Base-by-base conservation (phyloP, 2,329 filamentous ascomycete genomes). In the Cadophora gregata region DNA sequence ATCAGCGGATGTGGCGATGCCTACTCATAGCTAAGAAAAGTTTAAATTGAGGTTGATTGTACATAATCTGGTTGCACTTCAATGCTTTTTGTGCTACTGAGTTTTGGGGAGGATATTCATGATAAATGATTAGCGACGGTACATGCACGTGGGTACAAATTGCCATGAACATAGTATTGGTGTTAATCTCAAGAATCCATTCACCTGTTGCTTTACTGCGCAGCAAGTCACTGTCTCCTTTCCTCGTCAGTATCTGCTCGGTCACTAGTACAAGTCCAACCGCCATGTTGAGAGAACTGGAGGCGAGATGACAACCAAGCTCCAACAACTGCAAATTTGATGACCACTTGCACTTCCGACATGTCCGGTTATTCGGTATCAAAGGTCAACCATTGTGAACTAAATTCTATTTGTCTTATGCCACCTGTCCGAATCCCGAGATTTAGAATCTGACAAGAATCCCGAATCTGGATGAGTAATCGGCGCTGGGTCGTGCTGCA, bases 1-100 rank as follows among this genome's bases (percentile, higher is more conserved):
- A 72, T 95, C 94, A 86, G 94, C 94, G 19, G 88, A 90, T 75
- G 93, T 96, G 12, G 86, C 92, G 69, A 98, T 98, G 95, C 95
- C 95, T 24, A 90, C 87, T 38, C 87, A 90, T 3, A 64, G 62
- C 27, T 67, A 66, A 24, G 24, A n/a, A 16, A 42, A 29, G 25
- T n/a, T 29, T 25, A 21, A 19, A 27, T 42, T 27, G 16, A 16
- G 33, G 45, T 7, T 21, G 33, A 55, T 29, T 56, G 48, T 42
- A 63, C 14, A 55, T 63, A 53, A 48, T 21, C 29, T 45, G 38
- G 12, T 42, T 45, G 56, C n/a, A 8, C 10, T 59, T 29, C 38
- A 29, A 59, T 42, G 36, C 55, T 45, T 42, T 59, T 19, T 25
- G 19, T 19, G 24, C 21, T 51, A 16, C 48, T 51, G 10, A 29